These are phyloP conservation scores for Meyerozyma carpophila DNA, from an alignment of 1,139 yeast genomes.

Conservation along the genomic window DNA sequence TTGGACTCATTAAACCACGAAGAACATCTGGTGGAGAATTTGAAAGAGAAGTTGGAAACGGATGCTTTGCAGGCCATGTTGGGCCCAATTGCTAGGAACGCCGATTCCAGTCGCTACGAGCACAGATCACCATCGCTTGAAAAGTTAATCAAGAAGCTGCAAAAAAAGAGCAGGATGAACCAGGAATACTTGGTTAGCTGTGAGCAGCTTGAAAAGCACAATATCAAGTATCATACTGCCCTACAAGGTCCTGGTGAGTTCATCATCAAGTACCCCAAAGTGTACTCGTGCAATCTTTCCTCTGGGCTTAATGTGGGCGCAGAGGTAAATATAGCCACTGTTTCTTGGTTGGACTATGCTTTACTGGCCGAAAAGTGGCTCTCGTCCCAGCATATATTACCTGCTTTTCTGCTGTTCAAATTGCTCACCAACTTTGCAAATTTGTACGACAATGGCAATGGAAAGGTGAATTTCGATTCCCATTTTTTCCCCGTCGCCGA, in stretches of 20 bases:
- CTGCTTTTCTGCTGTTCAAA: constrained; percentile 46
- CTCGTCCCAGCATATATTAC: constrained; percentile 41
- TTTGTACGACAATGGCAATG: constrained; percentile 27
- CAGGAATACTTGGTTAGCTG: constrained; percentile 48
- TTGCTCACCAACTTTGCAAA: constrained; percentile 44
- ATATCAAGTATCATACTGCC: constrained; percentile 42
- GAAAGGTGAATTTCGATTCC: constrained; percentile 22
- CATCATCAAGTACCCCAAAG: constrained; percentile 51
- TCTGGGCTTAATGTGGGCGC: constrained; percentile 54
- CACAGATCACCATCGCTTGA: constrained; percentile 18
- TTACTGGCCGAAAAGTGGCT: constrained; percentile 50
- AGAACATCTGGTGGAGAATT: constrained; percentile 11
- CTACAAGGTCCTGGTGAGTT: constrained; percentile 59
- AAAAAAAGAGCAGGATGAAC: constrained; percentile 25
- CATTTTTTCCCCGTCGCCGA: constrained; percentile 25
- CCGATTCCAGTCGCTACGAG: constrained; percentile 10
- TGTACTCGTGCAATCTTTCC: constrained; percentile 46
- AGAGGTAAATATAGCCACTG: constrained; percentile 50
- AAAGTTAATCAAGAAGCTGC: constrained; percentile 23
- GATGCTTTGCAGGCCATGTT: constrained; percentile 15
- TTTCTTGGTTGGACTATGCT: constrained; percentile 52
- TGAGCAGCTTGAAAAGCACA: constrained; percentile 34
- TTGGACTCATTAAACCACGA: constrained; percentile 5
- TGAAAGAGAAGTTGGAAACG: constrained; percentile 18
- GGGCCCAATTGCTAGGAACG: constrained; percentile 13